A percentile compares a stretch with the other conserved stretches of the same genome.
phyloP scores from a whole-genome alignment of 495 filamentous ascomycete genomes.

The Tuber magnatum region DNA sequence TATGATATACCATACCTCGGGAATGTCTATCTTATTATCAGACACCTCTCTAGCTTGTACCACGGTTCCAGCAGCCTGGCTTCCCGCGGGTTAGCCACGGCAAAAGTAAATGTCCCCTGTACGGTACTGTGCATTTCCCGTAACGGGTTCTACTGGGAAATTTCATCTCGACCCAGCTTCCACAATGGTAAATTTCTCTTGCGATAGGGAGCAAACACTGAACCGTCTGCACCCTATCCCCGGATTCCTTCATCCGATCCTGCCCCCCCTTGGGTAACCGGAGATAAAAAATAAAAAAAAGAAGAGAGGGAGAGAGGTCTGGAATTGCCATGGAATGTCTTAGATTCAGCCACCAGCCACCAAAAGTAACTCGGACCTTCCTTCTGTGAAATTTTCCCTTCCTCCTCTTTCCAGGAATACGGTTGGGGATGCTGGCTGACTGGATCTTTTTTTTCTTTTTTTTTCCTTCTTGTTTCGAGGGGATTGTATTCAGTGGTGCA shows the following conservation, averaged over 20 bases:
- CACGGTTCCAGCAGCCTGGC: background rate
- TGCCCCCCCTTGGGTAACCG: background rate
- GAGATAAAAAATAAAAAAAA: background rate
- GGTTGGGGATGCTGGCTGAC: background rate
- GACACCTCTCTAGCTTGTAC: background rate
- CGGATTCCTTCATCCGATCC: background rate
- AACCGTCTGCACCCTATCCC: background rate
- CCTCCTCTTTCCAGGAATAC: background rate
- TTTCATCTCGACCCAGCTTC: background rate
- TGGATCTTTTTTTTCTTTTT: background rate
- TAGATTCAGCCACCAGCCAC: conserved; percentile 4
- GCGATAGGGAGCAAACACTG: background rate
- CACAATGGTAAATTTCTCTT: background rate
- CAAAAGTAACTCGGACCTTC: background rate
- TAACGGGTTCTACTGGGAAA: background rate
- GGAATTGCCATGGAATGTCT: background rate
- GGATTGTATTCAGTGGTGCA: background rate
- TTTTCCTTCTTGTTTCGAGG: background rate
- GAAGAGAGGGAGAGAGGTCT: background rate
- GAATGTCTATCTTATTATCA: background rate
- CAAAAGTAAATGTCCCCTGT: background rate
- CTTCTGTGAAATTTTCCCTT: background rate
- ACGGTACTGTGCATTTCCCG: background rate
- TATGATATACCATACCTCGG: background rate
- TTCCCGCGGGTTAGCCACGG: background rate